Evolutionary conservation across 768 basidiomycete species (phyloP).

Genomic region (Zangia roseola): DNA sequence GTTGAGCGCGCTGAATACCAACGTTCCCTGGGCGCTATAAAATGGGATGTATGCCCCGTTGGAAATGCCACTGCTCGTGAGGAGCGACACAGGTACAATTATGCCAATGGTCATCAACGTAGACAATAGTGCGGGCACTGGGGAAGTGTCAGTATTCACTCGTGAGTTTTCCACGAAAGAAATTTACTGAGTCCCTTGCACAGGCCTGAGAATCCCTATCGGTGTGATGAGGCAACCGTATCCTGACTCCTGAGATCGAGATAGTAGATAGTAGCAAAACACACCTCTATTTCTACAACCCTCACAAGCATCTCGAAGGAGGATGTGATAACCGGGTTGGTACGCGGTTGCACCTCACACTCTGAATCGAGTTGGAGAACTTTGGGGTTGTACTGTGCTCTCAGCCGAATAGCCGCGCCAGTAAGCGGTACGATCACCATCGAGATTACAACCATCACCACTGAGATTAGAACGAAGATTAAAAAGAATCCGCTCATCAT

Average conservation of each 20-base stretch:
- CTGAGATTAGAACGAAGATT: slow-evolving; percentile 31
- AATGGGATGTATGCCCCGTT: no score
- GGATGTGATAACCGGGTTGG: slow-evolving; percentile 72
- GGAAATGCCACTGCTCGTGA: slow-evolving; percentile 45
- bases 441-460: slow-evolving; percentile 47
- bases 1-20: no score
- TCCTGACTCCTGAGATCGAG: not conserved
- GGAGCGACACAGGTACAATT: slow-evolving; percentile 37
- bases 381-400: slow-evolving; percentile 86
- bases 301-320: slow-evolving; percentile 73
- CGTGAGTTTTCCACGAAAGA: not conserved
- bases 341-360: slow-evolving; percentile 71
- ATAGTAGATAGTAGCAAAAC: slow-evolving; percentile 8
- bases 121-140: slow-evolving; percentile 42
- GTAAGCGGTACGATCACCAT: slow-evolving; percentile 60
- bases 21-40: no score
- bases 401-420: slow-evolving; percentile 69
- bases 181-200: slow-evolving; percentile 68
- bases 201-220: slow-evolving; percentile 60
- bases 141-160: slow-evolving; percentile 41
- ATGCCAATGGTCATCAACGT: slow-evolving; percentile 38
- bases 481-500: no score
- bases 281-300: slow-evolving; percentile 71
- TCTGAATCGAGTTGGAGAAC: slow-evolving; percentile 78
- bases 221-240: slow-evolving; percentile 1